phyloP scores from a whole-genome alignment of 768 basidiomycete species.

The Tulasnella sp. region DNA sequence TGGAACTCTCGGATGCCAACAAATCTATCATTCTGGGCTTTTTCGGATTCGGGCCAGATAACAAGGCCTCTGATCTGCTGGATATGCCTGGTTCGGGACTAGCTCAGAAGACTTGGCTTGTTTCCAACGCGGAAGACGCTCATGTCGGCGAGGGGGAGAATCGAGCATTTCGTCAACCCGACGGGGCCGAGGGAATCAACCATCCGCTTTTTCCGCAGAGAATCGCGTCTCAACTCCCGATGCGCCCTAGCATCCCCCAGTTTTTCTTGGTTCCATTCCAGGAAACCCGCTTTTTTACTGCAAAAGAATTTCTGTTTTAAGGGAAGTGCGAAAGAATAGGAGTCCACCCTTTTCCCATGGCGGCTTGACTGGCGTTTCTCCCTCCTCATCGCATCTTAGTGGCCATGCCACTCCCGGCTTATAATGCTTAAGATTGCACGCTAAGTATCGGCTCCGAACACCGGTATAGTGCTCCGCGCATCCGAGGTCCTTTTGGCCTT shows the following conservation, averaged over 20 bases:
- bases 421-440: neutral
- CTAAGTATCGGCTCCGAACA: neutral
- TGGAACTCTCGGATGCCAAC: neutral
- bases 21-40: neutral
- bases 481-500: neutral
- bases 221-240: slow-evolving; percentile 1
- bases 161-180: neutral
- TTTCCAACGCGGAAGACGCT: slow-evolving; percentile 4
- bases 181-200: neutral
- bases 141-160: slow-evolving; percentile 3
- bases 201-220: neutral
- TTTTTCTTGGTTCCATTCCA: neutral
- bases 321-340: neutral
- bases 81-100: neutral
- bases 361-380: neutral
- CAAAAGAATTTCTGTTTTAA: neutral
- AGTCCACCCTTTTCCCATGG: neutral
- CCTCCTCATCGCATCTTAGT: neutral
- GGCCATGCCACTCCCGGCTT: neutral
- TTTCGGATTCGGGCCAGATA: neutral
- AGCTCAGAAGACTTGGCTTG: neutral
- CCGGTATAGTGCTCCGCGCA: neutral
- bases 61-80: neutral
- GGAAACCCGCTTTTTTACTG: neutral
- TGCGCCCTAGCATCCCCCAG: neutral